Base-by-base conservation (phyloP, 495 filamentous ascomycete species). In the Neurospora sp. region DNA sequence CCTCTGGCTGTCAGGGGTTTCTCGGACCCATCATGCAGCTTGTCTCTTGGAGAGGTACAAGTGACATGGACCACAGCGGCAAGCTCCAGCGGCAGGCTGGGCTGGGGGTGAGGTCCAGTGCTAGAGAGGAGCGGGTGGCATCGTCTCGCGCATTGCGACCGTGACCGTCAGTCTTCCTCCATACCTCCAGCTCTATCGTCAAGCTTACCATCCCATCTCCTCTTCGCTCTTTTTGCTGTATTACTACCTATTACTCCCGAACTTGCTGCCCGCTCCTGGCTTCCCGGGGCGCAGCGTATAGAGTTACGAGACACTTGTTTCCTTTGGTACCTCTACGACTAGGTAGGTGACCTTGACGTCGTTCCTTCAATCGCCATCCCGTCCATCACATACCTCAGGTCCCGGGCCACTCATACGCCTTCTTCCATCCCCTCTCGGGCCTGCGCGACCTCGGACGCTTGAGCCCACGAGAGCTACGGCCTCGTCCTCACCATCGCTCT, bases 251-350 rank as follows among this genome's bases (percentile, higher is more conserved):
- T 70, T 77, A 71, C 70, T 72, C 69, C 68, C 70, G 71, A 71
- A 68, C 76, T 78, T 79, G 75, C 76, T 79, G 76, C 79, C 76
- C 81, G 76, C 79, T 77, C 81, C 80, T 80, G 80, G 79, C 59
- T 75, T 53, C 77, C 80, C 80, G 80, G 80, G 81, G 73, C 78
- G 81, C 81, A 77, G 70, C 75, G 73, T 81, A 78, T 77, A 81
- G 45, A 77, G 65, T 78, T 27, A 65, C 53, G 53, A 65, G 53
- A 65, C 27, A 65, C 27, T 65, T 77, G 71, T 74, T 59, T 72
- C 70, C 35, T 75, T 77, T 76, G 79, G 41, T 78, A 77, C 72
- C 39, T 7, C 70, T 59, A 31, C 53, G 53, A 65, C 35, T 65
- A 65, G 70, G 65, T 40, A 65, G 44, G 31, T 72, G 59, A 39